These are phyloP conservation scores for Cordyceps sp. DNA, from an alignment of 2,329 filamentous ascomycete species.

Conservation along the genomic window DNA sequence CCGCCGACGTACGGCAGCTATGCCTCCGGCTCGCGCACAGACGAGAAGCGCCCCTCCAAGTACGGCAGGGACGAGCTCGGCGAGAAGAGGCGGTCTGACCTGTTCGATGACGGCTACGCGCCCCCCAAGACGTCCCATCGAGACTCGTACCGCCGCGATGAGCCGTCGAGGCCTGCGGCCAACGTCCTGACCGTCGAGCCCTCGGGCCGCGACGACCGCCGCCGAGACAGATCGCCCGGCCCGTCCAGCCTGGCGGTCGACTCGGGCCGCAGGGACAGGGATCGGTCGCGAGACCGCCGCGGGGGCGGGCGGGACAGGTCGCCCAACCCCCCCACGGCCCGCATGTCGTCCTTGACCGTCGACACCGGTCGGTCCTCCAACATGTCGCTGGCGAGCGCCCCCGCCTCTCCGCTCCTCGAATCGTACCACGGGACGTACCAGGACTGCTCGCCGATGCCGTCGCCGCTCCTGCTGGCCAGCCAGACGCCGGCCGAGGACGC, in stretches of 20 bases:
- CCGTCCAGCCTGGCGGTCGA: constrained; percentile 8
- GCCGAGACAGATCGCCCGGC: constrained; percentile 12
- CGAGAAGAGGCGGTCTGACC: constrained; percentile 2
- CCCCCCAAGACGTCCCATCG: constrained; percentile 8
- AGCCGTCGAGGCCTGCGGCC: constrained; percentile 5
- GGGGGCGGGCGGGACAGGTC: constrained; percentile 23
- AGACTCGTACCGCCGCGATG: no score
- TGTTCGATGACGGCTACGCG: constrained; percentile 7
- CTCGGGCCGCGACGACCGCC: constrained; percentile 15
- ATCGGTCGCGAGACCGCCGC: constrained; percentile 14
- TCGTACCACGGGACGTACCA: constrained; percentile 91
- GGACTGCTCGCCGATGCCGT: constrained; percentile 86
- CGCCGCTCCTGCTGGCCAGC: constrained; percentile 47
- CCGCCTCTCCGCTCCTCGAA: constrained; percentile 73
- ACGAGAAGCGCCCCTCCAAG: constrained; percentile 8
- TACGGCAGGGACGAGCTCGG: constrained; percentile 5
- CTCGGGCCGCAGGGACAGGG: constrained; percentile 5
- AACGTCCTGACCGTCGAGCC: constrained; percentile 27
- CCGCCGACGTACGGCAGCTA: constrained; percentile 12
- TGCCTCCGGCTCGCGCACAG: constrained; percentile 6
- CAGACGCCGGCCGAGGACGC: constrained; percentile 31
- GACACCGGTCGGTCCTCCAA: constrained; percentile 23
- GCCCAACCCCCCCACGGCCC: constrained; percentile 28
- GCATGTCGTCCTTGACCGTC: constrained; percentile 36
- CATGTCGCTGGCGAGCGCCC: constrained; percentile 38